Evolutionary conservation across 2,329 filamentous ascomycete genomes (phyloP), one percentile per base, ranked within the genome.

Genomic region (Trichoderma harzianum): DNA sequence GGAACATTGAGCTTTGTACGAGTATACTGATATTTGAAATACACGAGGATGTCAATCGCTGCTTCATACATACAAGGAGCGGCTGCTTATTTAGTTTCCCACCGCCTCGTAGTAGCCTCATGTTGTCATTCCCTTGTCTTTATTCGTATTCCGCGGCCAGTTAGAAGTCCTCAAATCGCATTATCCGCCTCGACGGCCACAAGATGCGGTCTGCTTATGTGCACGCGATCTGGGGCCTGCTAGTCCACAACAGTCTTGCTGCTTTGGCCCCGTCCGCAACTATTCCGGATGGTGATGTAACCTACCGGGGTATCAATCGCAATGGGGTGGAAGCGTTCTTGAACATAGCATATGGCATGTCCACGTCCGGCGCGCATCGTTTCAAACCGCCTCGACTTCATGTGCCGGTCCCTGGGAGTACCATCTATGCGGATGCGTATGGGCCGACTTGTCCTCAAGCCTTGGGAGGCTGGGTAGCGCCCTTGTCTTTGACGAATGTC

Each of bases 321-420:
- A 84, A 84, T 72, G 82, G 79, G 26, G 79, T 86, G 47, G 85
- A 87, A 68, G 78, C 82, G 10, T 87, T 86, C 73, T 79, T 85
- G 5, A 82, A 81, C n/a, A 84, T 86, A 26, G 82, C 80, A 1
- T 87, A 84, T 62, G 85, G 82, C 5, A 75, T 84, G 65, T 84
- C 86, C 72, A 86, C 85, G 0, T 74, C 82, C 72, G 84, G 83
- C 11, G 74, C 75, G 30, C 82, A 84, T 63, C 80, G 85, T 62
- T 87, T 86, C 77, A 84, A 83, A 70, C 83, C 84, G 7, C 85
- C 85, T 2, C 74, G 76, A 47, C 78, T 79, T 1, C 80, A 80
- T 69, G 73, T 76, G 0, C 79, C 81, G 1, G 34, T 73, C 4
- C 74, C 77, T 3, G 82, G 82, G 7, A 78, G 76, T 30, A 76